These are phyloP conservation scores for Neoascochyta sp. DNA, from an alignment of 2,329 filamentous ascomycete species.

Conservation along the genomic window DNA sequence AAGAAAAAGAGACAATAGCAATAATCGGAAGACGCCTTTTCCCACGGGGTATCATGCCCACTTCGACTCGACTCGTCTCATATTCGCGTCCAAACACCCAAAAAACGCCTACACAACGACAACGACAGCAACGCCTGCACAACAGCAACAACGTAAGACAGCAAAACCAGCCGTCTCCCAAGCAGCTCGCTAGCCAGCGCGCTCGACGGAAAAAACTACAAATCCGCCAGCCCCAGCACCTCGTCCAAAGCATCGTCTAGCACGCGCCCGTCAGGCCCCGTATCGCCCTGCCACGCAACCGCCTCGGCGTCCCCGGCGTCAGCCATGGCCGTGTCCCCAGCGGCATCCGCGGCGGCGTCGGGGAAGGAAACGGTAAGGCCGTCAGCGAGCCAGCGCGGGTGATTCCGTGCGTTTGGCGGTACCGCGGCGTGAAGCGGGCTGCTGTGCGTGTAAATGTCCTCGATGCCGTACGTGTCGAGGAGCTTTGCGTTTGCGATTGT, in stretches of 20 bases:
- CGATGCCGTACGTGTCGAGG: slow-evolving; percentile 51
- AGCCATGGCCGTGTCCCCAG: slow-evolving; percentile 30
- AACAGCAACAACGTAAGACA: no score
- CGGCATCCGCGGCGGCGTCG: not conserved
- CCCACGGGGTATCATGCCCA: no score
- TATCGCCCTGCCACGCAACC: slow-evolving; percentile 40
- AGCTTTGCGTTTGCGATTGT: slow-evolving; percentile 64
- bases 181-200: no score
- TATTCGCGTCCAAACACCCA: no score
- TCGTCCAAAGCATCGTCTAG: slow-evolving; percentile 41
- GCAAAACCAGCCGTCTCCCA: no score
- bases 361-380: slow-evolving; percentile 4
- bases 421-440: not conserved
- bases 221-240: slow-evolving; percentile 28
- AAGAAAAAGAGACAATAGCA: no score
- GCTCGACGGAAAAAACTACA: no score
- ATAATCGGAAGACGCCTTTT: no score
- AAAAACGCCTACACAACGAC: no score
- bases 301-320: slow-evolving; percentile 36
- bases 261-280: slow-evolving; percentile 25
- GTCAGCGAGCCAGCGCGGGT: slow-evolving; percentile 7
- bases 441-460: slow-evolving; percentile 16
- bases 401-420: slow-evolving; percentile 4
- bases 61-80: no score
- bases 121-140: no score